These are phyloP conservation scores for Suhomyces terraborum DNA, from an alignment of 1,139 yeast species.

Conservation along the genomic window DNA sequence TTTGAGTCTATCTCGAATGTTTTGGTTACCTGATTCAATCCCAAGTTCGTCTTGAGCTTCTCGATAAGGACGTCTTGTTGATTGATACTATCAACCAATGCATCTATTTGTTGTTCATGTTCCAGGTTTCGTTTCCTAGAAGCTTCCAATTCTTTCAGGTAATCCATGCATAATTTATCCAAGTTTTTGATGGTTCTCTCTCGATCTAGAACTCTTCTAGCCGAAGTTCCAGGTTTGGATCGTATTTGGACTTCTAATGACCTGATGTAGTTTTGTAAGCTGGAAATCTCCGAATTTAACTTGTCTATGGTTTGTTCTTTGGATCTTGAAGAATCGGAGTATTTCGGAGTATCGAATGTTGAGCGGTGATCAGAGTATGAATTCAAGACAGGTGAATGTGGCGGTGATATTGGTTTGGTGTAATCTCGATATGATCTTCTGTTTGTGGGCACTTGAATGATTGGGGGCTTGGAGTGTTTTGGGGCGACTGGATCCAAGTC, in stretches of 20 bases:
- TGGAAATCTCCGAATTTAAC: constrained; percentile 23
- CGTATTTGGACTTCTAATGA: constrained; percentile 25
- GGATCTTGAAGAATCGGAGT: not conserved
- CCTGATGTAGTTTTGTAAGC: constrained; percentile 24
- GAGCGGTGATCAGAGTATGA: not conserved
- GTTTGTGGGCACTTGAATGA: not conserved
- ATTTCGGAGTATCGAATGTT: not conserved
- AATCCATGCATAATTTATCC: constrained; percentile 25
- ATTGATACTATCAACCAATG: constrained; percentile 21
- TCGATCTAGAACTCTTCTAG: constrained; percentile 9
- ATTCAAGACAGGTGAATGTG: constrained; percentile 12
- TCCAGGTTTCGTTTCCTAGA: constrained; percentile 20
- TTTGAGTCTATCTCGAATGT: constrained; percentile 7
- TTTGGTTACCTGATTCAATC: constrained; percentile 12
- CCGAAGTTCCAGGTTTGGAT: constrained; percentile 9
- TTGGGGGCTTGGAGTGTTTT: not conserved
- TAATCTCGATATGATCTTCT: not conserved
- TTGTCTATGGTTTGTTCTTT: constrained; percentile 13
- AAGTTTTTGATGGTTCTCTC: constrained; percentile 10
- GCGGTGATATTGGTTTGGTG: constrained; percentile 15
- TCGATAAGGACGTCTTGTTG: constrained; percentile 29
- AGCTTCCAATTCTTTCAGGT: constrained; percentile 23
- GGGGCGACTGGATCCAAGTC: constrained; percentile 14
- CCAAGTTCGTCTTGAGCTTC: constrained; percentile 24
- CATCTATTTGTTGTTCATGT: constrained; percentile 19